A percentile compares a stretch with the other conserved stretches of the same genome.
phyloP scores from a whole-genome alignment of 2,329 filamentous ascomycete genomes.

The Hymenoscyphus salicellus region DNA sequence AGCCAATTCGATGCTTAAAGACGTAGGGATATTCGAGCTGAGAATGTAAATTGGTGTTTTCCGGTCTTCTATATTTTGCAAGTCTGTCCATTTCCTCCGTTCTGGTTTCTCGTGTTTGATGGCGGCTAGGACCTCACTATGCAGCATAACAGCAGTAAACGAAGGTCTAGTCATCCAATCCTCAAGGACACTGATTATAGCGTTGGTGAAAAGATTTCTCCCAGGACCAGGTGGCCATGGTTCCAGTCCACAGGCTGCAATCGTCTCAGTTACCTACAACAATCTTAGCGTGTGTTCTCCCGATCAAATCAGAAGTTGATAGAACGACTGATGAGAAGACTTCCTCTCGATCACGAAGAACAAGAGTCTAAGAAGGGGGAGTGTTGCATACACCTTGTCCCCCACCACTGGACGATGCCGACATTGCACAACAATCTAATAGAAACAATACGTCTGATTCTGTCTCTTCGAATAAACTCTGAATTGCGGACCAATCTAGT shows the following conservation, averaged over 20 bases:
- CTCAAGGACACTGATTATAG: conserved; percentile 23
- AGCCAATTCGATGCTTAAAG: conserved; percentile 15
- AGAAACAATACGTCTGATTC: conserved; percentile 15
- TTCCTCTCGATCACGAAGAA: too few relatives aligned
- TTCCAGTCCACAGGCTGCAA: conserved; percentile 23
- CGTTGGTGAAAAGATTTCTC: conserved; percentile 22
- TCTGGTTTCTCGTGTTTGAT: conserved; percentile 14
- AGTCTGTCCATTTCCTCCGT: conserved; percentile 9
- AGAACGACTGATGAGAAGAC: too few relatives aligned
- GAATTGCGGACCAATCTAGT: conserved; percentile 14
- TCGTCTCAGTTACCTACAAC: conserved; percentile 18
- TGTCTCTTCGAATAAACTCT: conserved; percentile 13
- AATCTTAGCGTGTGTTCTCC: too few relatives aligned
- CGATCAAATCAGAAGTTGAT: too few relatives aligned
- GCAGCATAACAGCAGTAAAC: conserved; percentile 27
- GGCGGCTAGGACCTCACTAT: conserved; percentile 21
- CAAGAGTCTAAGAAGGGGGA: too few relatives aligned
- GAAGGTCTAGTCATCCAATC: conserved; percentile 22
- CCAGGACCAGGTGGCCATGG: conserved; percentile 17
- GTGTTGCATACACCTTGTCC: conserved; percentile 2
- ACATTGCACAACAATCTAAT: conserved; percentile 14
- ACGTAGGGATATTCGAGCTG: conserved; percentile 5
- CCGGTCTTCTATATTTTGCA: conserved; percentile 10
- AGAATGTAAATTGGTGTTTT: conserved; percentile 14
- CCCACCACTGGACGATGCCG: conserved; percentile 2